phyloP scores from a whole-genome alignment of 768 basidiomycete genomes.

The Rhodotorula babjevae region DNA sequence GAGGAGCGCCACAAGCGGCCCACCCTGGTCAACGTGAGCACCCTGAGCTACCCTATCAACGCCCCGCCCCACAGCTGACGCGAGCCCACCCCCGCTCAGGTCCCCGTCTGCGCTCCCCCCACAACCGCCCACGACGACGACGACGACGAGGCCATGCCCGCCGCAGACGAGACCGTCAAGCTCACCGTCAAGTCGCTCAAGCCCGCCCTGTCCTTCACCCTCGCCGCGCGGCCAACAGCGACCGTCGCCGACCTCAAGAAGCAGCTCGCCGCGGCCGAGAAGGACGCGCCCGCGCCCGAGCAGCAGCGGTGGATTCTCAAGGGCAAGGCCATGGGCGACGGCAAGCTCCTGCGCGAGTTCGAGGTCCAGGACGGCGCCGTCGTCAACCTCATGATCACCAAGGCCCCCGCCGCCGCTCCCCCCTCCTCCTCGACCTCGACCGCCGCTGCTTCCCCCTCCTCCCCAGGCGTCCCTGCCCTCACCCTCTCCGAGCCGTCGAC shows the following conservation, averaged over 20 bases:
- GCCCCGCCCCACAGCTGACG: neutral
- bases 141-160: neutral
- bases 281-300: slow-evolving; percentile 69
- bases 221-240: slow-evolving; percentile 69
- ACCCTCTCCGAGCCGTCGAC: slow-evolving; percentile 31
- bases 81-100: slow-evolving; percentile 21
- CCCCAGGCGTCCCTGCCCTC: slow-evolving; percentile 36
- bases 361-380: slow-evolving; percentile 71
- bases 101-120: slow-evolving; percentile 44
- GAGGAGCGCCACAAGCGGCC: slow-evolving; percentile 46
- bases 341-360: slow-evolving; percentile 86
- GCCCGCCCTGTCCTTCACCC: slow-evolving; percentile 68
- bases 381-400: slow-evolving; percentile 75
- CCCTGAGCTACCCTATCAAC: neutral
- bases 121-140: neutral
- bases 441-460: neutral
- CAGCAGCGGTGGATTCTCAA: slow-evolving; percentile 82
- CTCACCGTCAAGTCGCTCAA: slow-evolving; percentile 89
- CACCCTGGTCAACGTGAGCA: slow-evolving; percentile 43
- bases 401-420: slow-evolving; percentile 62
- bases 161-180: slow-evolving; percentile 52
- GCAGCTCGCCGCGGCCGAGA: slow-evolving; percentile 58
- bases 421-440: slow-evolving; percentile 42
- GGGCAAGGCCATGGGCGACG: slow-evolving; percentile 87
- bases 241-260: slow-evolving; percentile 74